Percentiles rank a stretch among this genome's conserved stretches.
phyloP scores from a whole-genome alignment of 495 filamentous ascomycete species.

The Penicillium arizonense region DNA sequence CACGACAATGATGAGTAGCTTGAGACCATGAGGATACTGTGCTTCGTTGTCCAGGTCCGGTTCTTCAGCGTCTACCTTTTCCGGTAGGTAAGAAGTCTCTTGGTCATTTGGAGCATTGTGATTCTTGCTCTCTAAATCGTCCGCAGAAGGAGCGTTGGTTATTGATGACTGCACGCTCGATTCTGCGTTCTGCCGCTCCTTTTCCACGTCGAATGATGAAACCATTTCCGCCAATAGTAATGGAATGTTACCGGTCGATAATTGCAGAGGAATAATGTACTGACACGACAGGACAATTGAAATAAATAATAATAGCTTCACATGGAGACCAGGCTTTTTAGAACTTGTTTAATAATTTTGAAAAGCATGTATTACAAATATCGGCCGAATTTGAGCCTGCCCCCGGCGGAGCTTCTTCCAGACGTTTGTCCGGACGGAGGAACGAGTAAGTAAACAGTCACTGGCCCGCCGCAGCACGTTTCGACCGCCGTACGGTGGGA shows the following conservation, averaged over 20 bases:
- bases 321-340: not conserved
- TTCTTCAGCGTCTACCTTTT: slow-evolving; percentile 1
- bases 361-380: too few species aligned
- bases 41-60: slow-evolving; percentile 1
- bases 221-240: not conserved
- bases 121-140: not conserved
- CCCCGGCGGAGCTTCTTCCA: not conserved
- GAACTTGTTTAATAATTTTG: not conserved
- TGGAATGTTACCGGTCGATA: not conserved
- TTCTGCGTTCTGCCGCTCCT: not conserved
- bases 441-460: not conserved
- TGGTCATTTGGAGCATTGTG: not conserved
- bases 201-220: slow-evolving; percentile 1
- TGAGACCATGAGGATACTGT: slow-evolving; percentile 32
- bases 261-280: too few species aligned
- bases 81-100: not conserved
- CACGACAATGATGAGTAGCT: slow-evolving; percentile 37
- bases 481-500: not conserved
- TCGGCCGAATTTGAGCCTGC: too few species aligned
- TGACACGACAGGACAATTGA: too few species aligned
- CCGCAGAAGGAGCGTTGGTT: not conserved
- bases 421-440: slow-evolving; percentile 1
- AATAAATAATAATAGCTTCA: too few species aligned
- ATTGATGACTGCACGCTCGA: not conserved
- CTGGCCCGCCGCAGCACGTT: not conserved